These are phyloP conservation scores for Arachnomyces sp. DNA, from an alignment of 2,329 filamentous ascomycete species.

Conservation along the genomic window DNA sequence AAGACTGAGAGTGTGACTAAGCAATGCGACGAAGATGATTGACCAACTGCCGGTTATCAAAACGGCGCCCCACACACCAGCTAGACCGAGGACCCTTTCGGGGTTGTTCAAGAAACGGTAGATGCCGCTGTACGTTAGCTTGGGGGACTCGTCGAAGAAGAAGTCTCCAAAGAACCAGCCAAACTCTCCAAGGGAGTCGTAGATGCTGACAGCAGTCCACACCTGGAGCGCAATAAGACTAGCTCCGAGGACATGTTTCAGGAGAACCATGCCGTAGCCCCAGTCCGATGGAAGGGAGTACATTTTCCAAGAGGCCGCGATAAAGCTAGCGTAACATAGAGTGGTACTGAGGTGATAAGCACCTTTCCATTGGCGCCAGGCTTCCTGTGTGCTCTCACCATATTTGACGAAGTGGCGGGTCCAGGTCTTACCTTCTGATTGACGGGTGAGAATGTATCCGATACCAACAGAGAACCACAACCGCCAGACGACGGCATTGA, in stretches of 20 bases:
- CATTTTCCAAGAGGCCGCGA: conserved; percentile 93
- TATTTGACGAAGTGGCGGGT: conserved; percentile 97
- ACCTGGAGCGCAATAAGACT: conserved; percentile 77
- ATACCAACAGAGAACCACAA: conserved; percentile 88
- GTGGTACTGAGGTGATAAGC: conserved; percentile 89
- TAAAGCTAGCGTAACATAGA: conserved; percentile 81
- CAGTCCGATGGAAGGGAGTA: conserved; percentile 81
- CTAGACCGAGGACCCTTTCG: conserved; percentile 84
- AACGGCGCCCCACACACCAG: conserved; percentile 90
- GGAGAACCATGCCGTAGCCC: conserved; percentile 73
- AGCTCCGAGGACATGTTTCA: conserved; percentile 79
- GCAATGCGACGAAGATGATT: conserved; percentile 77
- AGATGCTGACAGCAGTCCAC: conserved; percentile 89
- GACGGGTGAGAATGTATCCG: conserved; percentile 72
- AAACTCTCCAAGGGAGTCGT: conserved; percentile 92
- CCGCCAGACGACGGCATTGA: conserved; percentile 75
- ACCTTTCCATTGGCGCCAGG: conserved; percentile 96
- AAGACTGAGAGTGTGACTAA: conserved; percentile 78
- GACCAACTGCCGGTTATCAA: conserved; percentile 84
- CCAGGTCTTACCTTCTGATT: conserved; percentile 89
- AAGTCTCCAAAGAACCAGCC: conserved; percentile 99
- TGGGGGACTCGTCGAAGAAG: conserved; percentile 84
- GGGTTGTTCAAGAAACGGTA: conserved; percentile 98
- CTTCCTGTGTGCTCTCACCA: conserved; percentile 81
- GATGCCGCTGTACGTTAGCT: conserved; percentile 91